These are phyloP conservation scores for Aspergillus carlsbadensis DNA, from an alignment of 495 filamentous ascomycete species.

Conservation along the genomic window DNA sequence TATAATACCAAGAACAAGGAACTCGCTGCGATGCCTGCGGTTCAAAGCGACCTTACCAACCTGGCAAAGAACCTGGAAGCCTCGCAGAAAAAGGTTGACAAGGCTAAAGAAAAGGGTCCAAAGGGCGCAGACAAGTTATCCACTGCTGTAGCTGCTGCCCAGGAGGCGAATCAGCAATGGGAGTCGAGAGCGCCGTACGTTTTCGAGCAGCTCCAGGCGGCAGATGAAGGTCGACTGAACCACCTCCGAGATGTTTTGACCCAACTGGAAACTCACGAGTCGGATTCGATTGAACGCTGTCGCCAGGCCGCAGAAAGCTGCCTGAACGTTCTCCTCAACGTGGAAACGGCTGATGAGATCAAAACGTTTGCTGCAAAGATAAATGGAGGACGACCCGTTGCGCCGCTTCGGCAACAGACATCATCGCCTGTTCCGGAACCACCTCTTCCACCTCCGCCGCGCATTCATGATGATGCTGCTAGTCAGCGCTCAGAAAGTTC, in stretches of 20 bases:
- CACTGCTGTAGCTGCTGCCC: constrained; percentile 67
- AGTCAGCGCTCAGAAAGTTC: constrained; percentile 58
- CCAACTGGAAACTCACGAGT: constrained; percentile 88
- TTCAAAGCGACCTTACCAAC: constrained; percentile 74
- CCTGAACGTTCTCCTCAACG: constrained; percentile 80
- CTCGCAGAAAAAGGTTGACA: constrained; percentile 85
- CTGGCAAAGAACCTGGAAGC: constrained; percentile 84
- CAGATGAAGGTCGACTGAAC: constrained; percentile 87
- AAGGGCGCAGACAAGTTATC: constrained; percentile 82
- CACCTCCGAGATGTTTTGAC: constrained; percentile 91
- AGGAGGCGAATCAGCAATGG: constrained; percentile 82
- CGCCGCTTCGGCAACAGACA: constrained; percentile 16
- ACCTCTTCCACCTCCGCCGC: constrained; percentile 42
- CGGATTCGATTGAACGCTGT: constrained; percentile 79
- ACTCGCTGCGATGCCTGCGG: constrained; percentile 78
- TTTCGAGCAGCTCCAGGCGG: constrained; percentile 88
- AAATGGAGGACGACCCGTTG: constrained; percentile 29
- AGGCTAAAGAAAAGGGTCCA: constrained; percentile 74
- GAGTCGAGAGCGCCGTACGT: constrained; percentile 94
- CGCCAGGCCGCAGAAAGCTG: constrained; percentile 77
- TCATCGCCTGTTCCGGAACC: constrained; percentile 17
- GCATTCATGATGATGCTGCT: constrained; percentile 52
- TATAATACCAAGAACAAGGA: constrained; percentile 72
- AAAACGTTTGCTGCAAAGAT: constrained; percentile 71
- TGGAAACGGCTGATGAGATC: constrained; percentile 87